Evolutionary conservation across 768 basidiomycete genomes (phyloP), one percentile per base, ranked within the genome.

Genomic region (Calocera cornea): DNA sequence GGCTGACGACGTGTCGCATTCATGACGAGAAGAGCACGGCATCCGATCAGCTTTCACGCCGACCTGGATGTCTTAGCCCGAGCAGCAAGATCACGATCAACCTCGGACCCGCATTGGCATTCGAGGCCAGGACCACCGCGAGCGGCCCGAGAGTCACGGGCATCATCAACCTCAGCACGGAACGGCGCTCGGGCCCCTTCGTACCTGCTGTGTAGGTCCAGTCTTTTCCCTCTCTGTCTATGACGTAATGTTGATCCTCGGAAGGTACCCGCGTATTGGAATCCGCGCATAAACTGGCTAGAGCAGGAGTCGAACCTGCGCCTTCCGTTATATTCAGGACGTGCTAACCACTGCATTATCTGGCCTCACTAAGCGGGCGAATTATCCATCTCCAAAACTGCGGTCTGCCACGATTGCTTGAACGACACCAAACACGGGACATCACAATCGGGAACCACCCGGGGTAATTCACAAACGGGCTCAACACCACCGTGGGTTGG

Each of bases 61-160:
- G 44, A 36, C 71, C 88, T 87, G 11, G 88, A 90, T 70, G 86
- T 89, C 36, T 77, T 87, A 0, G 86, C 88, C 0, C 86, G 72
- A 79, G 80, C 0, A 71, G 74, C 47, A 73, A 76, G 38, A 88
- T 83, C 79, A 74, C 76, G 14, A 79, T 88, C 47, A 79, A 79
- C 74, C 74, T 80, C 60, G 65, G 72, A 31, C 85, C 85, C 1
- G 19, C 60, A 5, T 34, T 77, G 14, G 68, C 68, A n/a, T 72
- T 74, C 1, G 80, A 84, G 66, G 82, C 78, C 0, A 89, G 89
- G 36, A 90, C 89, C 1, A 88, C 87, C 16, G 85, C 85, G 24
- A 73, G 87, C 0, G 72, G 85, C 8, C 88, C 88, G 0, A 80
- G 86, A 0, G 86, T 90, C 68, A 81, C 87, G 5, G 83, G 80